Percentiles rank a stretch among this genome's conserved stretches.
Conservation (phyloP, 345 rosid species). For the Adansonia digitata region DNA sequence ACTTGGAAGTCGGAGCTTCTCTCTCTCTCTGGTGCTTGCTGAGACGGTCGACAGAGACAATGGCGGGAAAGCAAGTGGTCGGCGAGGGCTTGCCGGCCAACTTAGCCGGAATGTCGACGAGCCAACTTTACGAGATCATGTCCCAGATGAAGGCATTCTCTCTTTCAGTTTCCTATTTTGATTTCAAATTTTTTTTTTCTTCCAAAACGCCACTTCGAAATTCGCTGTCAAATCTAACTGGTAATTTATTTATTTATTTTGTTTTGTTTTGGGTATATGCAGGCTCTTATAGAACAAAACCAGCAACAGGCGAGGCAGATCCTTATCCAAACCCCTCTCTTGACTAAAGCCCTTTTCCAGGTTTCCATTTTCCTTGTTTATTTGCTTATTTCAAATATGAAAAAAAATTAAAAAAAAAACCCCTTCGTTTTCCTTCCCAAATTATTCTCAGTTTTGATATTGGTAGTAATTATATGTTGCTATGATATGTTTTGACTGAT, state of each 20-base stretch:
- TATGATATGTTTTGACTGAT: background rate
- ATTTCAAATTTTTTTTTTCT: background rate
- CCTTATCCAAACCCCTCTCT: slow-evolving; percentile 73
- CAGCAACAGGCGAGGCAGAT: slow-evolving; percentile 80
- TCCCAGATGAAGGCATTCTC: slow-evolving; percentile 69
- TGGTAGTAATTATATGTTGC: background rate
- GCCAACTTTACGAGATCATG: slow-evolving; percentile 89
- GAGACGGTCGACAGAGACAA: slow-evolving; percentile 14
- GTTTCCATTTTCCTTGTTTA: slow-evolving; percentile 23
- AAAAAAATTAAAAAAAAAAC: no score
- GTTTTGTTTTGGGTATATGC: background rate
- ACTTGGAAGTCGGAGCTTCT: no score
- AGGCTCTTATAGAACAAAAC: slow-evolving; percentile 91
- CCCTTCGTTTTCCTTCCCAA: background rate
- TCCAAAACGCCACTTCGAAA: background rate
- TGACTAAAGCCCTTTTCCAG: slow-evolving; percentile 95
- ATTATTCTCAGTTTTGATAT: background rate
- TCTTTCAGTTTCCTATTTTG: background rate
- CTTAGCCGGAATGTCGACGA: slow-evolving; percentile 92
- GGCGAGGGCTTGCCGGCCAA: slow-evolving; percentile 65
- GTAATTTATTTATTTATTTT: background rate
- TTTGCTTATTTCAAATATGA: slow-evolving; percentile 6
- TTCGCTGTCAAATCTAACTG: background rate
- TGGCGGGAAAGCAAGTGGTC: slow-evolving; percentile 66
- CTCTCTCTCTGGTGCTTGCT: background rate